Percentiles rank a stretch among this genome's conserved stretches.
Evolutionary conservation across 1,284 basidiomycete species (phyloP).

Genomic region (Fomitopsis betulina): DNA sequence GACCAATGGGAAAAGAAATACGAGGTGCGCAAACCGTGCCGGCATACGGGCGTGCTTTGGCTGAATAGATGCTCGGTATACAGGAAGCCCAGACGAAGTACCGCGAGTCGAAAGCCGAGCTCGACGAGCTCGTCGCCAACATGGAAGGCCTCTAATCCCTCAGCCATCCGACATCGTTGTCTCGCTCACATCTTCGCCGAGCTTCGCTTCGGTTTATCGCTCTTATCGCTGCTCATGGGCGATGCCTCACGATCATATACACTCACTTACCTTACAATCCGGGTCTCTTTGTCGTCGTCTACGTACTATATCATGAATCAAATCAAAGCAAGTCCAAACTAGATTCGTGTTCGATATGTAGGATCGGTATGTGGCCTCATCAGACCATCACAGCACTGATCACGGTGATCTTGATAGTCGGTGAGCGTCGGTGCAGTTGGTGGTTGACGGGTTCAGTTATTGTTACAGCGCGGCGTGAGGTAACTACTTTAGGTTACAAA

Average conservation of each 20-base stretch:
- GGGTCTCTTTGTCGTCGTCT: slow-evolving; percentile 4
- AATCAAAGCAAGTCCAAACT: slow-evolving; percentile 2
- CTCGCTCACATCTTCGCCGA: background rate
- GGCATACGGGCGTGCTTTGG: background rate
- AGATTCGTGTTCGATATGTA: too few species aligned
- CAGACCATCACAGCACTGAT: too few species aligned
- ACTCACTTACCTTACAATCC: slow-evolving; percentile 5
- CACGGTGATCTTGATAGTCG: background rate
- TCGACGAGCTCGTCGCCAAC: slow-evolving; percentile 81
- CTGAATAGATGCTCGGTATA: slow-evolving; percentile 4
- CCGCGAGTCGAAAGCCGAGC: slow-evolving; percentile 73
- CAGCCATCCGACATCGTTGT: background rate
- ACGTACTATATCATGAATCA: slow-evolving; percentile 8
- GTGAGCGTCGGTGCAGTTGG: background rate
- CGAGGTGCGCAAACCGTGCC: slow-evolving; percentile 57
- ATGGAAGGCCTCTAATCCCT: slow-evolving; percentile 74
- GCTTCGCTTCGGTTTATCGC: background rate
- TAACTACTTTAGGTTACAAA: too few species aligned
- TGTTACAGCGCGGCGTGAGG: background rate
- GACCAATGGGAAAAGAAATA: slow-evolving; percentile 94
- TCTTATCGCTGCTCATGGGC: background rate
- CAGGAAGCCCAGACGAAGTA: slow-evolving; percentile 79
- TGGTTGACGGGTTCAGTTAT: background rate
- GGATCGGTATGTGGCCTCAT: background rate
- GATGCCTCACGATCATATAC: slow-evolving; percentile 8